Percentiles rank a stretch among this genome's conserved stretches.
phyloP scores from a whole-genome alignment of 805 yeast species.

The Torulaspora franciscae region DNA sequence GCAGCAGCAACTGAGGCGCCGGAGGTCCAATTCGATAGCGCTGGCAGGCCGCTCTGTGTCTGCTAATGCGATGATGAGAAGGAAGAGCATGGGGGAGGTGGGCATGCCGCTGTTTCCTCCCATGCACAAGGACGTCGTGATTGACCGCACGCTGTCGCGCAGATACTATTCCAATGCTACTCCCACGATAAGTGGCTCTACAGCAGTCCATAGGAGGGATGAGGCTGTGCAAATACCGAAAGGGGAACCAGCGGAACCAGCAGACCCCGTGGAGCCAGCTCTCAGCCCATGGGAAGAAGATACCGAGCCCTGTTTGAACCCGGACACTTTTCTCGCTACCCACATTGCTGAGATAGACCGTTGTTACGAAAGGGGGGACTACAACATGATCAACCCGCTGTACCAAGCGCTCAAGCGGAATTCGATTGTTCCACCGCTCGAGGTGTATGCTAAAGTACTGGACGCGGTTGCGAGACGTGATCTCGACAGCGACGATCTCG shows the following conservation, averaged over 20 bases:
- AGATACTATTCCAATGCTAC: slow-evolving; percentile 20
- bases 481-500: slow-evolving; percentile 49
- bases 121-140: slow-evolving; percentile 15
- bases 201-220: slow-evolving; percentile 1
- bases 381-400: slow-evolving; percentile 37
- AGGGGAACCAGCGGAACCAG: slow-evolving; percentile 1
- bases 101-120: slow-evolving; percentile 9
- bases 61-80: slow-evolving; percentile 9
- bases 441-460: slow-evolving; percentile 50
- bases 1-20: slow-evolving; percentile 8
- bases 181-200: slow-evolving; percentile 6
- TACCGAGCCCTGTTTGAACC: slow-evolving; percentile 30
- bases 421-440: slow-evolving; percentile 46
- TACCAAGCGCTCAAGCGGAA: slow-evolving; percentile 42
- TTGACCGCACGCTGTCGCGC: slow-evolving; percentile 18
- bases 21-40: slow-evolving; percentile 8
- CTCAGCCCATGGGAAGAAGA: slow-evolving; percentile 32
- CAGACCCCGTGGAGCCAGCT: neutral
- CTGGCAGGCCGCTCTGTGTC: slow-evolving; percentile 3
- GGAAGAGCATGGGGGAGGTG: slow-evolving; percentile 13
- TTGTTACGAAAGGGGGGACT: slow-evolving; percentile 29
- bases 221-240: slow-evolving; percentile 1
- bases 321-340: slow-evolving; percentile 30
- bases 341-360: slow-evolving; percentile 32
- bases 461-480: slow-evolving; percentile 49